Base-by-base conservation (phyloP, 2,329 filamentous ascomycete genomes). In the Epichloe sibirici region DNA sequence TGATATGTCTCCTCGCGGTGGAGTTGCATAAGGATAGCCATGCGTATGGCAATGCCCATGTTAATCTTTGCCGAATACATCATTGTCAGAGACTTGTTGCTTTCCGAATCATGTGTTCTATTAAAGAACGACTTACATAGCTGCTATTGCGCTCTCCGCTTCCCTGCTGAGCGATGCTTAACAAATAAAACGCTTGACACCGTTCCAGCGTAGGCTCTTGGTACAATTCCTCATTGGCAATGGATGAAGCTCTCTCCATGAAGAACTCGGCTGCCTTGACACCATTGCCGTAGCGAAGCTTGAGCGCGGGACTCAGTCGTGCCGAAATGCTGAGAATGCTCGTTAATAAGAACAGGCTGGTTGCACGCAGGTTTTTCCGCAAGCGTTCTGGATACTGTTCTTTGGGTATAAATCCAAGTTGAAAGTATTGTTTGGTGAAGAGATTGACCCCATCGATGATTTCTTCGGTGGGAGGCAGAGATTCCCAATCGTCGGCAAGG, bases 101-200 rank as follows among this genome's bases (percentile, higher is more conserved):
- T 13, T 42, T 53, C 6, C 21, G 2, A 21, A 38, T 5, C 12
- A 25, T 17, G 44, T 38, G 17, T 7, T 11, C 15, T 3, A 28
- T 28, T 15, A 34, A 15, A 17, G 21, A 4, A 23, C 35, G 21
- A 66, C 76, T 59, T 62, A 79, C 77, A 57, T 76, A 77, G 62
- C 78, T 81, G 51, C 68, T 69, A 49, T 77, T 76, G 42, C 71
- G 74, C 56, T 75, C 65, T 0, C 75, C 78, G 50, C 73, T 78
- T 13, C 77, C 77, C 59, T 81, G 78, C 57, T 82, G 77, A 4
- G 78, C 77, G 51, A 82, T 74, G 58, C 76, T 79, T 15, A 82
- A 65, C 3, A 82, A 64, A 56, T 80, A 81, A 55, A 81, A 81
- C 1, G 73, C 77, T 61, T 82, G 78, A 49, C 76, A 80, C 42